These are phyloP conservation scores for Neofusicoccum kwambonambiense DNA, from an alignment of 2,329 filamentous ascomycete genomes.

Conservation along the genomic window DNA sequence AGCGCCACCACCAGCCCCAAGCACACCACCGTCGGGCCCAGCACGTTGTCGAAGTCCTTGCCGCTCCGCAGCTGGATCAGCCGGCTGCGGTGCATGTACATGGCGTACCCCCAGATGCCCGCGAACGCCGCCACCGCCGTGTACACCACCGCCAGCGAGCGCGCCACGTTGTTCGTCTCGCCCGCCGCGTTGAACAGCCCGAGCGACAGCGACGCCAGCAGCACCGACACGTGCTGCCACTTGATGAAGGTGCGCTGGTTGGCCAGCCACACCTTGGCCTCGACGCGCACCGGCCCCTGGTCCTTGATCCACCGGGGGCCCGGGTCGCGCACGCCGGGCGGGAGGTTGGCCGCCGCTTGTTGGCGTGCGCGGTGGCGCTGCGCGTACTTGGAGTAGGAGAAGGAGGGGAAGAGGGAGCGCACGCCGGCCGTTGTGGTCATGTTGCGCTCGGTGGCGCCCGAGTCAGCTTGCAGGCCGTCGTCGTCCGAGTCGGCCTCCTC, in stretches of 20 bases:
- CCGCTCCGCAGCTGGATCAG: constrained; percentile 86
- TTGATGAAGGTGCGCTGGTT: constrained; percentile 98
- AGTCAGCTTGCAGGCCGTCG: constrained; percentile 40
- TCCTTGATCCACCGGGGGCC: constrained; percentile 85
- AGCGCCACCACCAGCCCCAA: constrained; percentile 74
- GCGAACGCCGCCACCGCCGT: constrained; percentile 79
- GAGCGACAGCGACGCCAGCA: constrained; percentile 80
- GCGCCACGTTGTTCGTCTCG: constrained; percentile 68
- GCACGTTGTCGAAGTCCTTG: constrained; percentile 86
- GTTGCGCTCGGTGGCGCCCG: constrained; percentile 26
- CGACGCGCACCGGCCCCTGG: constrained; percentile 83
- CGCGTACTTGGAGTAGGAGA: constrained; percentile 74
- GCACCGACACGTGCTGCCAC: constrained; percentile 92
- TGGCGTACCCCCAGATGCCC: constrained; percentile 81
- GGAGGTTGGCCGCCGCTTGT: constrained; percentile 54
- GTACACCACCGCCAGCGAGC: constrained; percentile 78
- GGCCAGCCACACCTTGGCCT: constrained; percentile 97
- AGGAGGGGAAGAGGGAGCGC: constrained; percentile 74
- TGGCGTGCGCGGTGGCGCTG: constrained; percentile 47
- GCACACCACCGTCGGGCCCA: constrained; percentile 82
- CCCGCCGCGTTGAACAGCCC: constrained; percentile 88
- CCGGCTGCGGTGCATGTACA: constrained; percentile 71
- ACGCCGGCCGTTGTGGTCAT: constrained; percentile 57
- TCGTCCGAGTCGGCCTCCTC: constrained; percentile 52
- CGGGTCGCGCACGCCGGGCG: constrained; percentile 85